These are phyloP conservation scores for Mycocentrospora acerina DNA, from an alignment of 2,329 filamentous ascomycete species.

Conservation along the genomic window DNA sequence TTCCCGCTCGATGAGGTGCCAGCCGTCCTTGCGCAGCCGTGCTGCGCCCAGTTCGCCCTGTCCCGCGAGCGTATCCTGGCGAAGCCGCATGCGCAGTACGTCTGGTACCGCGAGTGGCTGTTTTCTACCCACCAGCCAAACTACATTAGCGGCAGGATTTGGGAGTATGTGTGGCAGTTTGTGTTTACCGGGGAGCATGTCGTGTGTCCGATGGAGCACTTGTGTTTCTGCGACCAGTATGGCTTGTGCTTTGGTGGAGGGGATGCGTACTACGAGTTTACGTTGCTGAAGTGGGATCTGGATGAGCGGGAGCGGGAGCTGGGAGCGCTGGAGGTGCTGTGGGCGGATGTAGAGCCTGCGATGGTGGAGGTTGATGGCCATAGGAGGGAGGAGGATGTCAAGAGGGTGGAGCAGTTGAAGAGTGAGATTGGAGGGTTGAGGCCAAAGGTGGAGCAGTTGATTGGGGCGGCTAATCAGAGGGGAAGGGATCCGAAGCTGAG, in stretches of 20 bases:
- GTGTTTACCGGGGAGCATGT: constrained; percentile 57
- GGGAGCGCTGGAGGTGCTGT: constrained; percentile 42
- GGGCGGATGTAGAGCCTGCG: constrained; percentile 39
- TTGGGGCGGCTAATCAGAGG: constrained; percentile 50
- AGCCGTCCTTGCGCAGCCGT: constrained; percentile 59
- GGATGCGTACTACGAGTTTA: constrained; percentile 51
- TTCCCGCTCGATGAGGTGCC: constrained; percentile 53
- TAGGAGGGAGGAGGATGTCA: constrained; percentile 45
- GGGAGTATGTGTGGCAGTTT: constrained; percentile 66
- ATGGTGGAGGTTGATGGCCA: constrained; percentile 36
- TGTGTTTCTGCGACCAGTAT: constrained; percentile 66
- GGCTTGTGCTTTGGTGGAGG: constrained; percentile 61
- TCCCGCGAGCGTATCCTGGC: constrained; percentile 58
- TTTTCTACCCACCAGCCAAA: constrained; percentile 58
- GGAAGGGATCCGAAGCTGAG: constrained; percentile 55
- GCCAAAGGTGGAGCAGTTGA: constrained; percentile 45
- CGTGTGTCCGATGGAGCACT: constrained; percentile 54
- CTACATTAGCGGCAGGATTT: constrained; percentile 59
- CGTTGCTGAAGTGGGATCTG: constrained; percentile 48
- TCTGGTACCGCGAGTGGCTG: constrained; percentile 63
- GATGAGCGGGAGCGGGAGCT: constrained; percentile 46
- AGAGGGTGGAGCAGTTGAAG: constrained; percentile 47
- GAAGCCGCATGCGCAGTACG: constrained; percentile 55
- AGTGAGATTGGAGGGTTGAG: constrained; percentile 48
- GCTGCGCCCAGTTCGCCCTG: constrained; percentile 66